Evolutionary conservation across 2,329 filamentous ascomycete species (phyloP).

Genomic region (Exophiala dermatitidis): DNA sequence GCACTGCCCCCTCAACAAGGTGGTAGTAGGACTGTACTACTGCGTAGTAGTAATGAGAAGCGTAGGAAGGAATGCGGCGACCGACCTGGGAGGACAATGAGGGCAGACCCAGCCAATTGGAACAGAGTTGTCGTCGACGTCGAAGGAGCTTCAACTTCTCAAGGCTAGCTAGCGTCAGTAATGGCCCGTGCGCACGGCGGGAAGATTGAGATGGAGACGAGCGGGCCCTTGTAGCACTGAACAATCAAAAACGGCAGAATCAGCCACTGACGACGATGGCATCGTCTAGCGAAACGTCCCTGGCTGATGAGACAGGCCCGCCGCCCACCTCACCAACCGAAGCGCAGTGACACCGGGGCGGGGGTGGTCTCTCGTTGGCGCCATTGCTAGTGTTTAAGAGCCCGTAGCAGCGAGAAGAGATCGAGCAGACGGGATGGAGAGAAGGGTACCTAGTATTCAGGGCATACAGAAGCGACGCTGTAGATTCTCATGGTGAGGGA

Average conservation of each 20-base stretch:
- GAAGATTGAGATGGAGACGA: constrained; percentile 7
- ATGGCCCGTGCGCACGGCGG: constrained; percentile 6
- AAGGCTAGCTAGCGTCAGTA: neutral
- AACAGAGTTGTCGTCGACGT: neutral
- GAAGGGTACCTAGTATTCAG: neutral
- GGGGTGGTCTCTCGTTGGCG: neutral
- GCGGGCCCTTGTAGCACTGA: neutral
- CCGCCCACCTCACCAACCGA: neutral
- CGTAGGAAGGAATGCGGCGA: constrained; percentile 1
- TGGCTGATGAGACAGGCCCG: neutral
- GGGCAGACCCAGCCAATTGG: neutral
- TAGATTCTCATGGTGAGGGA: no score
- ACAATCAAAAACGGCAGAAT: constrained; percentile 1
- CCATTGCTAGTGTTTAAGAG: neutral
- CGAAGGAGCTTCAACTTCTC: neutral
- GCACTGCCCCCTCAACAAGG: neutral
- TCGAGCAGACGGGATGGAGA: neutral
- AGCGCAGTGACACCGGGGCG: constrained; percentile 5
- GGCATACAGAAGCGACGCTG: neutral
- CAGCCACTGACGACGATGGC: constrained; percentile 14
- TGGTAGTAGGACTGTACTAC: neutral
- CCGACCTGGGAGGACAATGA: neutral
- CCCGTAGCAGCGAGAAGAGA: neutral
- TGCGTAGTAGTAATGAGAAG: neutral
- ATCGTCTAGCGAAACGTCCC: neutral